Evolutionary conservation across 108 stramenopile species (phyloP), one percentile per base, ranked within the genome.

Genomic region (Conticribra guillardii): DNA sequence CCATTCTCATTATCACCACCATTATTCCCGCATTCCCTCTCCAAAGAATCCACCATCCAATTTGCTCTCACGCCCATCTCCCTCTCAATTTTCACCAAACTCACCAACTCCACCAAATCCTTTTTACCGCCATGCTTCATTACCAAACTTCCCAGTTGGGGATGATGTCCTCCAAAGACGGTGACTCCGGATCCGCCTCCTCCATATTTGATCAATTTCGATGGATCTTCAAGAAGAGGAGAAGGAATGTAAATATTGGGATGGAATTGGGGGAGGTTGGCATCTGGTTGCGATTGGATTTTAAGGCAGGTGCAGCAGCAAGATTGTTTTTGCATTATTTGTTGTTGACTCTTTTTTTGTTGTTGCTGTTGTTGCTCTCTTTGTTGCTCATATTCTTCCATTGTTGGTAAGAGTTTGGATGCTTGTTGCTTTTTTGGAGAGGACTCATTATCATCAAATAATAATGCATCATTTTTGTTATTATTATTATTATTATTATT

Each of bases 111-210:
- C 7, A 79, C 45, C 29, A 81, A 49, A 71, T 93, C 92, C 59
- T 89, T 89, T 67, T 79, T 71, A 9, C 88, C 89, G 0, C 87
- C 92, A 63, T 93, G 92, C 59, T 93, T 93, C 89, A 93, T 89
- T 0, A 93, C 92, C 37, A 93, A 48, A 32, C 75, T 60, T 4
- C 89, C 89, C 28, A 86, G 59, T 53, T 77, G 49, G 16, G 87
- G 84, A 74, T 86, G 81, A 27, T 77, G 57, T 27, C 92, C 92
- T 15, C 74, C 72, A 78, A 93, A 93, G 9, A 93, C 89, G 31
- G 57, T 70, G 7, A 59, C 57, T 24, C 69, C 59, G 26, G 85
- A 32, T 16, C 77, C 50, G 69, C 65, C 50, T 9, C 67, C 60
- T 70, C 67, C 69, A 46, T 79, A 71, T n/a, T 59, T 64, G n/a